Conservation (phyloP, 2,329 filamentous ascomycete genomes). For the Colletotrichum shisoi region DNA sequence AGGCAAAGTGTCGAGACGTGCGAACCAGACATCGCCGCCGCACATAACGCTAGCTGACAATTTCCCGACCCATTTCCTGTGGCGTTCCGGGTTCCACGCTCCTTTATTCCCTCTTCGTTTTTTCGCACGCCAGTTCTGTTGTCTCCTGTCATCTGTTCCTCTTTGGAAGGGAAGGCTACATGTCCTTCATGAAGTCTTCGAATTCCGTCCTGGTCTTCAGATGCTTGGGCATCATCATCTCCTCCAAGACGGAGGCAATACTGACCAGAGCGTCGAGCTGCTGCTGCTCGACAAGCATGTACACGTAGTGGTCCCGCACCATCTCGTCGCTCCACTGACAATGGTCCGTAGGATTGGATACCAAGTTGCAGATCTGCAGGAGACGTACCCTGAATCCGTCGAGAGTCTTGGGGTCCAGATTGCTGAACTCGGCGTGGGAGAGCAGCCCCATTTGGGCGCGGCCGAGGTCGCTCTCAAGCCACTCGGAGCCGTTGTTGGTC, state of each 20-base stretch:
- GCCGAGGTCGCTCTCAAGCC: constrained; percentile 40
- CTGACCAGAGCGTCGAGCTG: constrained; percentile 29
- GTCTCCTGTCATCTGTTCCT: not conserved
- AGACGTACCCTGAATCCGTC: constrained; percentile 42
- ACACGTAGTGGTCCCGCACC: constrained; percentile 23
- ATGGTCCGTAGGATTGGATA: constrained; percentile 32
- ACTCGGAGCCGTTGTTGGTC: constrained; percentile 42
- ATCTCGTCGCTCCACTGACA: constrained; percentile 30
- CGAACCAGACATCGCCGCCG: not conserved
- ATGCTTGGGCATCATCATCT: constrained; percentile 39
- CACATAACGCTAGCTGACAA: not conserved
- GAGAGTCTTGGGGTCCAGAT: constrained; percentile 42
- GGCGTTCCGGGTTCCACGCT: not conserved
- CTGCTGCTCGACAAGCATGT: constrained; percentile 30
- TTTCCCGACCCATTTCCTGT: not conserved
- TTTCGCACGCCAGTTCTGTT: not conserved
- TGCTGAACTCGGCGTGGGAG: constrained; percentile 42
- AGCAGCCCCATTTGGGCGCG: constrained; percentile 29
- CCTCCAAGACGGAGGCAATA: constrained; percentile 21
- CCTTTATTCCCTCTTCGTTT: not conserved
- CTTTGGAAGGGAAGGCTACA: not conserved
- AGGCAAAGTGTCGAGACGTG: no score
- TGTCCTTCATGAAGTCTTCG: constrained; percentile 26
- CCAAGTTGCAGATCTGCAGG: constrained; percentile 39
- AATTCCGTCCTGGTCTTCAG: constrained; percentile 15